Evolutionary conservation across 495 filamentous ascomycete species (phyloP).

Genomic region (Aspergillus steynii): DNA sequence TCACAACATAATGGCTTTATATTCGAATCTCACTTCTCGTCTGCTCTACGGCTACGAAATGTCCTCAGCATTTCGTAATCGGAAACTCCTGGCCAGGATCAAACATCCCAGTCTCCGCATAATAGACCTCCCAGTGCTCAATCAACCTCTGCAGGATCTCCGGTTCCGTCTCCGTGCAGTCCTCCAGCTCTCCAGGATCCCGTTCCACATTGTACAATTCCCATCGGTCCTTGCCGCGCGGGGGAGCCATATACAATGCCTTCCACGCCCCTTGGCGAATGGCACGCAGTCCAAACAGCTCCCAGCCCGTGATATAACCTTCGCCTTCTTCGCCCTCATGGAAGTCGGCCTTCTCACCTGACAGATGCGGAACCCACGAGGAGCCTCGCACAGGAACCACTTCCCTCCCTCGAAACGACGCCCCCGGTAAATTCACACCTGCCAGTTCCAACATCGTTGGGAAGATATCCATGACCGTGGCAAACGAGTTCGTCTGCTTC

Average conservation of each 20-base stretch:
- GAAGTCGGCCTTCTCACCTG: slow-evolving; percentile 27
- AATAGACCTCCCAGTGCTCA: slow-evolving; percentile 59
- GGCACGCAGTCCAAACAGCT: slow-evolving; percentile 45
- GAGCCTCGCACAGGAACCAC: slow-evolving; percentile 59
- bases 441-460: slow-evolving; percentile 63
- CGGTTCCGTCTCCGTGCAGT: slow-evolving; percentile 56
- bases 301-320: slow-evolving; percentile 51
- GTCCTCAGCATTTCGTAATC: no score
- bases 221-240: slow-evolving; percentile 49
- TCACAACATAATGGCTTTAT: neutral
- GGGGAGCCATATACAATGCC: slow-evolving; percentile 49
- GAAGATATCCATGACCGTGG: slow-evolving; percentile 64
- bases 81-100: no score
- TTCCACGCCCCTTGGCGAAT: slow-evolving; percentile 50
- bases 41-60: no score
- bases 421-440: slow-evolving; percentile 57
- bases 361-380: slow-evolving; percentile 41
- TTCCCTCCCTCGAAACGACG: slow-evolving; percentile 55
- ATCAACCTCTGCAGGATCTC: slow-evolving; percentile 51
- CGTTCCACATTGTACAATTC: slow-evolving; percentile 47
- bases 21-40: no score
- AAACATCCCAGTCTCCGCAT: slow-evolving; percentile 57
- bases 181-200: slow-evolving; percentile 56
- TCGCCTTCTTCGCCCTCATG: slow-evolving; percentile 40
- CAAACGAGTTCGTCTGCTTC: slow-evolving; percentile 48